Evolutionary conservation across 2,329 filamentous ascomycete species (phyloP), one percentile per base, ranked within the genome.

Genomic region (Ceratocystis smalleyi): DNA sequence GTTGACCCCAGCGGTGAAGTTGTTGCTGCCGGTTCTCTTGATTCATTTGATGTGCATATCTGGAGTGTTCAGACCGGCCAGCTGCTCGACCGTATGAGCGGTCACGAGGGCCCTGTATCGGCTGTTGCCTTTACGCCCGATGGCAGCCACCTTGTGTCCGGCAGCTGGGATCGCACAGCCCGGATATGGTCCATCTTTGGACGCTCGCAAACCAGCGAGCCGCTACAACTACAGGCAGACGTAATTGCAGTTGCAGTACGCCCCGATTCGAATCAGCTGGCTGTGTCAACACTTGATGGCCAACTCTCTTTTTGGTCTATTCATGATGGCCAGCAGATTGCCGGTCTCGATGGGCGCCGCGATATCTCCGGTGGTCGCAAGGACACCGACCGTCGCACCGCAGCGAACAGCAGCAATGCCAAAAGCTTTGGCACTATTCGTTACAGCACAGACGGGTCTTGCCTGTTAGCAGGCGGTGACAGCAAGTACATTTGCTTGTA

Each of bases 401-500:
- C 94, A 2, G 94, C 94, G 57, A 97, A 95, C 70, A 86, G 88
- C 2, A 83, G 90, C 1, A 90, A 90, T 45, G 96, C 89, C 51
- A 99, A 99, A 73, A 87, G 84, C 68, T 99, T 96, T 77, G 86
- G 83, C 70, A 88, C 87, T 5, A 88, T 99, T 68, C 84, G 83
- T 63, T 99, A 97, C 76, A 96, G 91, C 72, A 87, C 89, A 1
- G 94, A 99, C 72, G 94, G 94, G 12, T 88, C 84, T 67, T 96
- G 94, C 70, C 79, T 99, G 10, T 78, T 99, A 49, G 94, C 92
- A 0, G 91, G 84, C 59, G 94, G 94, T 40, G 96, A 94, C 78
- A 96, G 91, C 84, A 99, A 99, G 77, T 96, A 95, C 74, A 96
- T 99, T 62, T 97, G 94, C 72, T 75, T 99, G 65, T 99, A 99